phyloP scores from a whole-genome alignment of 1,284 basidiomycete species.

The Cutaneotrichosporon curvatum region DNA sequence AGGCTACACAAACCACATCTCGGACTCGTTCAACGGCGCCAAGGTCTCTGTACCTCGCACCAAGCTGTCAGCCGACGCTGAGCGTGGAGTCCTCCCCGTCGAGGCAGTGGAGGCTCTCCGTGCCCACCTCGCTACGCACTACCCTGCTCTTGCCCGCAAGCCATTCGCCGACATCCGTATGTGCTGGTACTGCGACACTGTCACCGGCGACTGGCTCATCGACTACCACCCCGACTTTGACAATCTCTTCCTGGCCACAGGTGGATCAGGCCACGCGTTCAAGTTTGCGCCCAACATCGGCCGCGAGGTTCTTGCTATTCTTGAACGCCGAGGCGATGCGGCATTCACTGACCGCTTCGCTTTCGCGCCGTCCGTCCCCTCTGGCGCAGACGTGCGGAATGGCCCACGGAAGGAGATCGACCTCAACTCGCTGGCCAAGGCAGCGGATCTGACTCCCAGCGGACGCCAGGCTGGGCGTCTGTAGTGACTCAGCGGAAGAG shows the following conservation, averaged over 20 bases:
- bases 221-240: conserved; percentile 46
- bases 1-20: conserved; percentile 29
- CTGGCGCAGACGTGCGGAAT: conserved; percentile 36
- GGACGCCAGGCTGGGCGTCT: conserved; percentile 2
- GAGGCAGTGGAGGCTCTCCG: conserved; percentile 31
- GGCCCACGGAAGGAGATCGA: conserved; percentile 22
- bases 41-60: conserved; percentile 42
- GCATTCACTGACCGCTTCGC: conserved; percentile 51
- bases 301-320: conserved; percentile 60
- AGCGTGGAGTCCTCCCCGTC: conserved; percentile 38
- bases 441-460: conserved; percentile 11
- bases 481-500: neutral
- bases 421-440: conserved; percentile 3
- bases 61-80: conserved; percentile 38
- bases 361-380: conserved; percentile 30
- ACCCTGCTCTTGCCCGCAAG: conserved; percentile 42
- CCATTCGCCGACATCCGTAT: conserved; percentile 40
- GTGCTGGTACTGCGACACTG: conserved; percentile 47
- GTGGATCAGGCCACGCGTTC: conserved; percentile 50
- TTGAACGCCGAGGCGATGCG: conserved; percentile 55
- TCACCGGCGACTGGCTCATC: conserved; percentile 49
- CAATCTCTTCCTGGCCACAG: conserved; percentile 47
- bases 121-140: conserved; percentile 27
- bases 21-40: conserved; percentile 23
- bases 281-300: conserved; percentile 79